Conservation (phyloP, 148 eudicot species). For the Selenicereus undatus region DNA sequence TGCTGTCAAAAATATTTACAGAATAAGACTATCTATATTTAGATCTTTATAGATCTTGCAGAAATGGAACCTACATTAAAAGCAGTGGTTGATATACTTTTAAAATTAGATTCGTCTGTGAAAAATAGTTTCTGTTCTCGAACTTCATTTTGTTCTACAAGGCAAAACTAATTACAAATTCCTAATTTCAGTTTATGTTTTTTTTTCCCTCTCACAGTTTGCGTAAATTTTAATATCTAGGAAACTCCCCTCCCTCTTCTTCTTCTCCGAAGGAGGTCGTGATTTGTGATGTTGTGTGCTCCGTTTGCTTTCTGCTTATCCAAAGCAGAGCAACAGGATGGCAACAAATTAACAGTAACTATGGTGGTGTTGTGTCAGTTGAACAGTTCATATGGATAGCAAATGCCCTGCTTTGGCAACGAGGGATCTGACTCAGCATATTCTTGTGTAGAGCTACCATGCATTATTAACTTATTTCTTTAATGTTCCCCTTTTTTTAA, state of each 20-base stretch:
- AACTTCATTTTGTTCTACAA: too few species aligned
- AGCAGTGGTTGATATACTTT: too few species aligned
- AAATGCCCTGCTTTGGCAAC: conserved; percentile 13
- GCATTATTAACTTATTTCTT: background rate
- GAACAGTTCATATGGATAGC: conserved; percentile 1
- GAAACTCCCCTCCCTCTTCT: background rate
- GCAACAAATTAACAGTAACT: background rate
- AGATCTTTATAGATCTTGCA: too few species aligned
- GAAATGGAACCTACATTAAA: too few species aligned
- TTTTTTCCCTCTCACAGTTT: conserved; percentile 5
- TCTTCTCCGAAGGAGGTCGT: background rate
- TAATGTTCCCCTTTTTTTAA: too few species aligned
- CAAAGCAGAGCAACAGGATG: conserved; percentile 8
- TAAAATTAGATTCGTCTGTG: too few species aligned
- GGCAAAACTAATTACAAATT: too few species aligned
- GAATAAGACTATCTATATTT: too few species aligned
- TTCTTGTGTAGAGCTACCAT: background rate
- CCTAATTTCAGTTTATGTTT: too few species aligned
- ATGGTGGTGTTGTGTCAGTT: conserved; percentile 24
- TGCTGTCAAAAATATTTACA: too few species aligned
- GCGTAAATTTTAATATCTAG: background rate
- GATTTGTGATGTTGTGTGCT: too few species aligned
- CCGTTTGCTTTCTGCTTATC: background rate
- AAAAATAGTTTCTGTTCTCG: too few species aligned
- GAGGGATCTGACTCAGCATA: conserved; percentile 29